Base-by-base conservation (phyloP, 176 grass and related monocot species). In the Musa troglodytarum region DNA sequence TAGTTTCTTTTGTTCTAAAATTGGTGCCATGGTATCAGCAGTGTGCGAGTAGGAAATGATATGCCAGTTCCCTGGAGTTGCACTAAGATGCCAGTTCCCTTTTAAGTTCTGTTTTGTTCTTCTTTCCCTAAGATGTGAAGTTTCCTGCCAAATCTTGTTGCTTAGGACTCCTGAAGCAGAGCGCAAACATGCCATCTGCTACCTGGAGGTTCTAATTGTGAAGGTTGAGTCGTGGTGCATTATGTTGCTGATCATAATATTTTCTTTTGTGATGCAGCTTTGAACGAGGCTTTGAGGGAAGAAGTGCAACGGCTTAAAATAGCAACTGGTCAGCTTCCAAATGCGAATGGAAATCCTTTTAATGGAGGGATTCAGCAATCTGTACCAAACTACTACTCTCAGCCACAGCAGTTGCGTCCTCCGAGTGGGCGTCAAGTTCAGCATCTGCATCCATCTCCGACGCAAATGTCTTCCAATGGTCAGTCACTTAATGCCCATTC, bases 291-390 rank as follows among this genome's bases (percentile, higher is more conserved):
- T 70, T 49, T 79, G 65, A 68, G 77, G 26, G 77, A 79, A 50
- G 77, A 79, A 70, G 53, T 79, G 50, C 77, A 79, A 58, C 65
- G 77, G 65, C 77, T 79, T 23, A 69, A 28, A 43, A 64, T 16
- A 17, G 82, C 81, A 11, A 84, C 79, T 53, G 85, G 86, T 22
- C 88, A 95, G 76, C 77, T 88, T 58, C 83, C 88, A 17, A 94
- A 68, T 76, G 83, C 82, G 80, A 95, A 92, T 20, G 85, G 96
- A 14, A 89, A 78, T 77, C 70, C 25, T 29, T 95, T 92, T 78
- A 89, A 82, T 1, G 76, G 81, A 52, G 77, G 81, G 17, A 28
- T 82, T 28, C 91, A 90, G 72, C 84, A 87, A 29, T 82, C 82
- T 76, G 82, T 83, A 76, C 21, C 79, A 10, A 29, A 67, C 57